Evolutionary conservation across 768 basidiomycete genomes (phyloP).

Genomic region (Rhodosporidiobolus sp.): DNA sequence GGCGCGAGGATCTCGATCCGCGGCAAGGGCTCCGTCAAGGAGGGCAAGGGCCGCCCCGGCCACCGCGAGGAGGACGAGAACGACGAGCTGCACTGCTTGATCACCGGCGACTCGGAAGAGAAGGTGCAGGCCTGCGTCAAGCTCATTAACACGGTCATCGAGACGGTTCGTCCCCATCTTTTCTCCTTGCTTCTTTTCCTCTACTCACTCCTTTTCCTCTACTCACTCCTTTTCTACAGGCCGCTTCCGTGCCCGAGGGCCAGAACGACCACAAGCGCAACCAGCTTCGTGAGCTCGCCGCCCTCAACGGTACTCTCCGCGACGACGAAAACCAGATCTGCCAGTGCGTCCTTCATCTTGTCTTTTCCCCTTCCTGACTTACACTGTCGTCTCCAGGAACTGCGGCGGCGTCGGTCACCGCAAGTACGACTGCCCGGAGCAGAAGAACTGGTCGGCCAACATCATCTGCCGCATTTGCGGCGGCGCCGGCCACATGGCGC

Average conservation of each 20-base stretch:
- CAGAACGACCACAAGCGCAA: slow-evolving; percentile 99
- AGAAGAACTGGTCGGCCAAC: slow-evolving; percentile 97
- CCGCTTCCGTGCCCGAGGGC: slow-evolving; percentile 96
- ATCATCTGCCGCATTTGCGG: slow-evolving; percentile 99
- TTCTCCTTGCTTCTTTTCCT: neutral
- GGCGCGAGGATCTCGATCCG: slow-evolving; percentile 98
- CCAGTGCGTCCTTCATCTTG: slow-evolving; percentile 54
- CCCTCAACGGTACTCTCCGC: slow-evolving; percentile 94
- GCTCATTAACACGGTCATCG: slow-evolving; percentile 96
- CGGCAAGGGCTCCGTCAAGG: slow-evolving; percentile 97
- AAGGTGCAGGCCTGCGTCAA: slow-evolving; percentile 87
- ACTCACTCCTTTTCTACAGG: slow-evolving; percentile 61
- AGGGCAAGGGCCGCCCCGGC: slow-evolving; percentile 89
- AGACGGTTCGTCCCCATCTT: slow-evolving; percentile 67
- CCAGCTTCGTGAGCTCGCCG: slow-evolving; percentile 94
- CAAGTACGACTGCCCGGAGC: slow-evolving; percentile 98
- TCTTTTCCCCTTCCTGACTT: neutral
- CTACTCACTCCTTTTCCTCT: slow-evolving; percentile 14
- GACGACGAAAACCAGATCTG: slow-evolving; percentile 99
- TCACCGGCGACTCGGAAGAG: slow-evolving; percentile 86
- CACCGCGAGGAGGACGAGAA: slow-evolving; percentile 88
- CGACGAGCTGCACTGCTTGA: slow-evolving; percentile 96
- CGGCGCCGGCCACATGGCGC: slow-evolving; percentile 95
- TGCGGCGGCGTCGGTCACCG: slow-evolving; percentile 90
- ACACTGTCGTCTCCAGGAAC: slow-evolving; percentile 51